Percentiles rank a stretch among this genome's conserved stretches.
Evolutionary conservation across 495 filamentous ascomycete genomes (phyloP).

Genomic region (Mytilinidion resinicola): DNA sequence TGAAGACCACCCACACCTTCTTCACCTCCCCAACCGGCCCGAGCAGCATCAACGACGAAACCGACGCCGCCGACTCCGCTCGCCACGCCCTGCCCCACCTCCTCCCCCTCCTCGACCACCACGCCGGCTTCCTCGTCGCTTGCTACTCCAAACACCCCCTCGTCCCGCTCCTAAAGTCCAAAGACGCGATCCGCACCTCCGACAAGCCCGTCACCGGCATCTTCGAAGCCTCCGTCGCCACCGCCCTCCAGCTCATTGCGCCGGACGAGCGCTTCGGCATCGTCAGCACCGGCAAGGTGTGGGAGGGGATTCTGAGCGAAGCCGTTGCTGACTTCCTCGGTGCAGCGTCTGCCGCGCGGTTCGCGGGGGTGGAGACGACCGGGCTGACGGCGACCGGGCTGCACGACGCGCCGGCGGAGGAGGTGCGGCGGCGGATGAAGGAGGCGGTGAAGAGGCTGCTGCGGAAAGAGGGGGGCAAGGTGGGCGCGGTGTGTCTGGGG

Average conservation of each 20-base stretch:
- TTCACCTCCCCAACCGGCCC: conserved; percentile 54
- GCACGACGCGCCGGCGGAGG: conserved; percentile 58
- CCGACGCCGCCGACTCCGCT: conserved; percentile 47
- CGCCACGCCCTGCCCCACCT: conserved; percentile 53
- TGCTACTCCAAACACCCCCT: conserved; percentile 89
- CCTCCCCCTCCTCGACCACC: conserved; percentile 42
- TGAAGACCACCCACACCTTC: conserved; percentile 47
- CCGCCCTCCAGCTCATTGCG: conserved; percentile 48
- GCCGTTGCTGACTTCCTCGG: conserved; percentile 56
- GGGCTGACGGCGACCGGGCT: conserved; percentile 77
- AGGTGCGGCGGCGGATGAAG: conserved; percentile 59
- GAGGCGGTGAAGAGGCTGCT: conserved; percentile 59
- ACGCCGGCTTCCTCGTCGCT: conserved; percentile 76
- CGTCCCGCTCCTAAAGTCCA: conserved; percentile 51
- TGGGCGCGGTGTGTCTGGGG: conserved; percentile 65
- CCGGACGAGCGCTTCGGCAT: conserved; percentile 68
- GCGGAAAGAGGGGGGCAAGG: conserved; percentile 38
- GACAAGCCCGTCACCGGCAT: conserved; percentile 70
- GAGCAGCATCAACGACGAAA: conserved; percentile 57
- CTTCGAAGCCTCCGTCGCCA: conserved; percentile 70
- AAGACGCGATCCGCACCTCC: conserved; percentile 18
- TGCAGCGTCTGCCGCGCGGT: conserved; percentile 37
- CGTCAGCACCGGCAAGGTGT: conserved; percentile 77
- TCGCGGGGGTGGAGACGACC: conserved; percentile 77
- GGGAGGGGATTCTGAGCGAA: conserved; percentile 62